Evolutionary conservation across 2,329 filamentous ascomycete genomes (phyloP).

Genomic region (Tolypocladium endophyticum): DNA sequence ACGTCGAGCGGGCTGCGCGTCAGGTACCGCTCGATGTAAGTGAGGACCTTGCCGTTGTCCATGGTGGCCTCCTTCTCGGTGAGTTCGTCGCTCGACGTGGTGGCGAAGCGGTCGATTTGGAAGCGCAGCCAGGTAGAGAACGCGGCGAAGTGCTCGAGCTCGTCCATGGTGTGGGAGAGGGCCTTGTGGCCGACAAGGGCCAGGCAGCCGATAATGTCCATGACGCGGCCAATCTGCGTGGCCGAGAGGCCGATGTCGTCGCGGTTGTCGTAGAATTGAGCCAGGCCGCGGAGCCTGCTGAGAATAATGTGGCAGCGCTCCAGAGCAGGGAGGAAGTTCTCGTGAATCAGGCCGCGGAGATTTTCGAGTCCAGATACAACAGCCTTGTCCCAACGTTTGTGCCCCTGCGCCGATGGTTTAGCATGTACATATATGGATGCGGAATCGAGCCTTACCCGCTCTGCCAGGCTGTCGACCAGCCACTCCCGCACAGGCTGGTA

Average conservation of each 20-base stretch:
- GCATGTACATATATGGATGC: neutral
- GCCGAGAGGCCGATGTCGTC: constrained; percentile 57
- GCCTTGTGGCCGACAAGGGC: constrained; percentile 65
- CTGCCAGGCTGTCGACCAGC: constrained; percentile 72
- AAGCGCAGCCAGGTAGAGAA: constrained; percentile 81
- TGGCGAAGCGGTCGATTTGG: constrained; percentile 70
- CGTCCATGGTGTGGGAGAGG: constrained; percentile 59
- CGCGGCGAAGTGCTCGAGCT: constrained; percentile 63
- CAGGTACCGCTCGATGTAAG: constrained; percentile 67
- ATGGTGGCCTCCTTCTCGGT: constrained; percentile 68
- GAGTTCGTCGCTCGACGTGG: constrained; percentile 55
- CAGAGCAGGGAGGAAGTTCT: constrained; percentile 80
- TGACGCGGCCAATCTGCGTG: constrained; percentile 50
- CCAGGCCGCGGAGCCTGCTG: constrained; percentile 72
- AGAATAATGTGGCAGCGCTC: constrained; percentile 75
- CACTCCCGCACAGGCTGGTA: constrained; percentile 71
- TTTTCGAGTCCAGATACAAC: constrained; percentile 68
- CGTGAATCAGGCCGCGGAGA: constrained; percentile 67
- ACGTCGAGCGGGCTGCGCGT: constrained; percentile 52
- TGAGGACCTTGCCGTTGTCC: constrained; percentile 60
- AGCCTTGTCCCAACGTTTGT: constrained; percentile 91
- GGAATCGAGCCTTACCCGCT: constrained; percentile 48
- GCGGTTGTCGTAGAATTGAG: constrained; percentile 62
- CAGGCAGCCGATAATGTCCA: constrained; percentile 66
- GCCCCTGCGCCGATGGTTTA: constrained; percentile 44